These are phyloP conservation scores for Trametes versicolor DNA, from an alignment of 1,284 basidiomycete species.

Conservation along the genomic window DNA sequence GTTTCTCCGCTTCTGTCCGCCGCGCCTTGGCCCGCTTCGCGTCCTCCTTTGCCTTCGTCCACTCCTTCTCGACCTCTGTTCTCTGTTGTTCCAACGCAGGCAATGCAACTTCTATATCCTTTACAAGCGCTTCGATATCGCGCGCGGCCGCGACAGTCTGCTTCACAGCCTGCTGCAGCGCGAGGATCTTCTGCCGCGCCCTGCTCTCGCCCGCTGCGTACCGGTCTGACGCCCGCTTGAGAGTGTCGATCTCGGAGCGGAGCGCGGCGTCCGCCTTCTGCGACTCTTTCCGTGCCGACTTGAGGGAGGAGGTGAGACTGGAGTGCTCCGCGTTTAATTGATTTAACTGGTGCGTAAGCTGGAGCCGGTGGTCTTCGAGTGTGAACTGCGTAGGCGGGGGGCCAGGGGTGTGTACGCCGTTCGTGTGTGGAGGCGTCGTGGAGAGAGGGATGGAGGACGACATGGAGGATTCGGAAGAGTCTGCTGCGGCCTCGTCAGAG, in stretches of 20 bases:
- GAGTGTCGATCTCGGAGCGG: constrained; percentile 77
- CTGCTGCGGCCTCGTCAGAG: constrained; percentile 25
- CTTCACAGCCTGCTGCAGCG: constrained; percentile 80
- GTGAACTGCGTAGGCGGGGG: constrained; percentile 38
- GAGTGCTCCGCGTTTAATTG: constrained; percentile 67
- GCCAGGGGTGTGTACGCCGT: constrained; percentile 18
- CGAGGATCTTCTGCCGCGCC: constrained; percentile 77
- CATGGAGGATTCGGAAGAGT: constrained; percentile 23
- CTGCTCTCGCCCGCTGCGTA: constrained; percentile 70
- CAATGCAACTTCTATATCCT: constrained; percentile 60
- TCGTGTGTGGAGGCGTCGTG: constrained; percentile 23
- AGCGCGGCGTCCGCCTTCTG: constrained; percentile 79
- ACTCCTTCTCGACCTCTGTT: constrained; percentile 58
- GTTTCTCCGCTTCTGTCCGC: constrained; percentile 50
- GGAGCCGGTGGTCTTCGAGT: constrained; percentile 68
- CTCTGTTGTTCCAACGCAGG: constrained; percentile 56
- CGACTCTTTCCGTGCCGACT: constrained; percentile 73
- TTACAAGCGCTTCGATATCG: constrained; percentile 62
- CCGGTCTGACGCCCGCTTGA: constrained; percentile 79
- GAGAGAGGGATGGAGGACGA: constrained; percentile 27
- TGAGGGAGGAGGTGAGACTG: constrained; percentile 67
- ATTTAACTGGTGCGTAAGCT: constrained; percentile 68
- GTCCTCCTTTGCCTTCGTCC: constrained; percentile 50
- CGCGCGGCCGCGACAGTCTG: constrained; percentile 67
- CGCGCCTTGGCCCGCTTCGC: constrained; percentile 44